A percentile compares a stretch with the other conserved stretches of the same genome.
Evolutionary conservation across 2,329 filamentous ascomycete species (phyloP).

Genomic region (Xylaria multiplex): DNA sequence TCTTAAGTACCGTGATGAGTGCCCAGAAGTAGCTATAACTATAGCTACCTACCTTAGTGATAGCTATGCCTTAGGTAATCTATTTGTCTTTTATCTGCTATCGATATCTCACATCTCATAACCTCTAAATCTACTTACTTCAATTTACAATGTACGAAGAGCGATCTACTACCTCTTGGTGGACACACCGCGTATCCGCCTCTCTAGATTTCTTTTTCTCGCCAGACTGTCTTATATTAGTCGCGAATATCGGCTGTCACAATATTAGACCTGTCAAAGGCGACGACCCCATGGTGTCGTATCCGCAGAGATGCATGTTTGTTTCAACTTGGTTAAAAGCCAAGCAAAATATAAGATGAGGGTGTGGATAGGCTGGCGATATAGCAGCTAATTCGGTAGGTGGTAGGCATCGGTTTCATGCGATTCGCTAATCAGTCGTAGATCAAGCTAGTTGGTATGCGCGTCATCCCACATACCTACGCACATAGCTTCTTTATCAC

Average conservation of each 20-base stretch:
- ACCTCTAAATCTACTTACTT: too few species aligned
- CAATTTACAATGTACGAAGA: too few species aligned
- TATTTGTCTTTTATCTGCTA: too few species aligned
- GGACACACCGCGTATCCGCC: background rate
- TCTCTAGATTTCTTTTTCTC: background rate
- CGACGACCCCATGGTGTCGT: constrained; percentile 13
- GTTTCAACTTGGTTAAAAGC: constrained; percentile 25
- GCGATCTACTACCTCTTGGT: too few species aligned
- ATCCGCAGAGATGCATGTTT: constrained; percentile 10
- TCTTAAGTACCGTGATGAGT: too few species aligned
- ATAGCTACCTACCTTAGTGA: too few species aligned
- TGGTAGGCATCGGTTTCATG: constrained; percentile 11
- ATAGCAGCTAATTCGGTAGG: constrained; percentile 26
- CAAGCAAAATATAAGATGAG: constrained; percentile 14
- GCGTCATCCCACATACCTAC: constrained; percentile 32
- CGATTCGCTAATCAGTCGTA: constrained; percentile 21
- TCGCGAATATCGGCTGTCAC: constrained; percentile 29
- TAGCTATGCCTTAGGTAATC: too few species aligned
- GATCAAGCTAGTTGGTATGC: constrained; percentile 24
- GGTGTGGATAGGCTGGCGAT: constrained; percentile 16
- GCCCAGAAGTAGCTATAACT: too few species aligned
- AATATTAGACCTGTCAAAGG: constrained; percentile 12
- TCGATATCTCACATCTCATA: too few species aligned
- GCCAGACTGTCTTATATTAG: constrained; percentile 17
- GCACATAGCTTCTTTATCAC: constrained; percentile 34